Evolutionary conservation across 345 rosid genomes (phyloP).

Genomic region (Acer yangbiense): DNA sequence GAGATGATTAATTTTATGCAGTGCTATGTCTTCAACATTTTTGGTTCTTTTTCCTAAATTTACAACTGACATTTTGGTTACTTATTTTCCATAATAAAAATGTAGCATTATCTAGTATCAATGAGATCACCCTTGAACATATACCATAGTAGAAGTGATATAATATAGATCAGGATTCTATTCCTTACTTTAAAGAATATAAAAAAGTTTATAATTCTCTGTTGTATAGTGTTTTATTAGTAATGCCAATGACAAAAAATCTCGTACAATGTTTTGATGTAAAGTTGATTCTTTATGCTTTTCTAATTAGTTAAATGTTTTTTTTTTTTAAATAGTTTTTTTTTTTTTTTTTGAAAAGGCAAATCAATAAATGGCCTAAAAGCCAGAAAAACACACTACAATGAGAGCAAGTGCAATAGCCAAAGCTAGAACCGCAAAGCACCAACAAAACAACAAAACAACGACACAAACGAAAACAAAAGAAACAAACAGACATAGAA

Average conservation of each 20-base stretch:
- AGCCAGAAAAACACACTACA: too few species aligned
- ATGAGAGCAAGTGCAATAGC: too few species aligned
- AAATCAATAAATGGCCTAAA: too few species aligned
- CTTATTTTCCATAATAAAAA: background rate
- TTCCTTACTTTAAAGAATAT: background rate
- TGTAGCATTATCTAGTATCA: background rate
- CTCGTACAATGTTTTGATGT: background rate
- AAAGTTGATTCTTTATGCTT: background rate
- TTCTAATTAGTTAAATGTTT: background rate
- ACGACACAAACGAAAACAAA: too few species aligned
- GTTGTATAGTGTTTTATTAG: background rate
- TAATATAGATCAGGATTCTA: background rate
- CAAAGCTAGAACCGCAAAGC: too few species aligned
- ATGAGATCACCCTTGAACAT: conserved; percentile 2
- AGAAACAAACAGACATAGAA: too few species aligned
- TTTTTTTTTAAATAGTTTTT: too few species aligned
- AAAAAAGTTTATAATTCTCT: background rate
- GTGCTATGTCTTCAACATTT: background rate
- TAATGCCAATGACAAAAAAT: background rate
- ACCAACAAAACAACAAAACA: too few species aligned
- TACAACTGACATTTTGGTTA: too few species aligned
- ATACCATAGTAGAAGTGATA: background rate
- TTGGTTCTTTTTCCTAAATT: background rate
- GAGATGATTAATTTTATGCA: background rate
- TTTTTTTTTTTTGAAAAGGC: too few species aligned